A percentile compares a stretch with the other conserved stretches of the same genome.
phyloP scores from a whole-genome alignment of 768 basidiomycete genomes.

The Sistotremastrum niveocremeum region DNA sequence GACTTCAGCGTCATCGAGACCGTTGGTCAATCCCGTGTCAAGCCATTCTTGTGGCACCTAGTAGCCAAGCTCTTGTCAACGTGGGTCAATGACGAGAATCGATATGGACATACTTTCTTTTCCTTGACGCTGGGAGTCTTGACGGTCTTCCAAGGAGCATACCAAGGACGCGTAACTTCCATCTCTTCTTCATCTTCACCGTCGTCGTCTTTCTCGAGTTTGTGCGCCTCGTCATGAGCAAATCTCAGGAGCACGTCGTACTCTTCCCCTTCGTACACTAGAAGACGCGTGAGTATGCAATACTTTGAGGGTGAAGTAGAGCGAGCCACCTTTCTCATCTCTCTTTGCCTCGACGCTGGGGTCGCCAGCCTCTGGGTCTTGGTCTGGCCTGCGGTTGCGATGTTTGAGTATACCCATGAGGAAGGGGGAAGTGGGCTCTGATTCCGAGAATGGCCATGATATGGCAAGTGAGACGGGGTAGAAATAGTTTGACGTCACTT shows the following conservation, averaged over 20 bases:
- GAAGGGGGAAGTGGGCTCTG: too few relatives aligned
- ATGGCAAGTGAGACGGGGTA: too few relatives aligned
- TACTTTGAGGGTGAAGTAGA: neutral
- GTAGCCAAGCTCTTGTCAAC: neutral
- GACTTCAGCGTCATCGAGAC: slow-evolving; percentile 22
- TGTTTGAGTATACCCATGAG: too few relatives aligned
- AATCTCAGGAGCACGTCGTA: slow-evolving; percentile 26
- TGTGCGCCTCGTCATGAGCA: slow-evolving; percentile 18
- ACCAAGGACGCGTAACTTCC: slow-evolving; percentile 24
- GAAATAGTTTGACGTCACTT: too few relatives aligned
- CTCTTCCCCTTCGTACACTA: slow-evolving; percentile 16
- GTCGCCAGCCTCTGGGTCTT: too few relatives aligned
- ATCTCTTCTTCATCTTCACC: slow-evolving; percentile 21
- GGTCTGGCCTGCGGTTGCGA: too few relatives aligned
- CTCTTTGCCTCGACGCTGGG: slow-evolving; percentile 27
- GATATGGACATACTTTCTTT: slow-evolving; percentile 14
- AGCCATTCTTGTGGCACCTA: slow-evolving; percentile 28
- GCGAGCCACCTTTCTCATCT: slow-evolving; percentile 41
- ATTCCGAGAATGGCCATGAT: too few relatives aligned
- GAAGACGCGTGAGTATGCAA: neutral
- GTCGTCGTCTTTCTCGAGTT: slow-evolving; percentile 11
- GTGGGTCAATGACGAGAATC: neutral
- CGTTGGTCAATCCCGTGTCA: slow-evolving; percentile 24
- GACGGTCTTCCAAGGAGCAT: slow-evolving; percentile 31
- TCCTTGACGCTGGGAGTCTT: slow-evolving; percentile 13